Conservation (phyloP, 2,329 filamentous ascomycete species). For the Paecilomyces formosus region DNA sequence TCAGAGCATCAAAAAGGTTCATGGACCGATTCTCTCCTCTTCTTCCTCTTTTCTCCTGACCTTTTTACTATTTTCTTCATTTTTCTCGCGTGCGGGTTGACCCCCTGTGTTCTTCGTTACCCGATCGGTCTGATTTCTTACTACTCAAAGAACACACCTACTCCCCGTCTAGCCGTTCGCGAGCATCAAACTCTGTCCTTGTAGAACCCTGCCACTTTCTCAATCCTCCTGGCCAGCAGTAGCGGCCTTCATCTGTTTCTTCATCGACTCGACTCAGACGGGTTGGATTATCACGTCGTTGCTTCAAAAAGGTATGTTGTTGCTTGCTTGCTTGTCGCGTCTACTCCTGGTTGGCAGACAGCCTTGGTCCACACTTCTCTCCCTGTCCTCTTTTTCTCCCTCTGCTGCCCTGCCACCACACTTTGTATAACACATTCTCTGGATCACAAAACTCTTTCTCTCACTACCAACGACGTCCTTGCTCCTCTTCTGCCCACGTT, state of each 20-base stretch:
- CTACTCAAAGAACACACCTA: conserved; percentile 12
- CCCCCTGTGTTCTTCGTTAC: conserved; percentile 1
- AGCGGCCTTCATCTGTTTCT: neutral
- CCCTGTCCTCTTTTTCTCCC: neutral
- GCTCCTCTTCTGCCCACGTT: neutral
- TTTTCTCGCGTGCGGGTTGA: neutral
- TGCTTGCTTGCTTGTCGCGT: conserved; percentile 10
- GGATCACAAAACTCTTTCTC: neutral
- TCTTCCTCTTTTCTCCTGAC: neutral
- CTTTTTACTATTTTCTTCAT: neutral
- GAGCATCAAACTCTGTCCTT: conserved; percentile 10
- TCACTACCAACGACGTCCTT: neutral
- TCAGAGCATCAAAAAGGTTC: neutral
- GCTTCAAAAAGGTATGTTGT: conserved; percentile 14
- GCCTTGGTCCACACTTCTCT: neutral
- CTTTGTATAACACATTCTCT: neutral
- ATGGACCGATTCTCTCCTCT: neutral
- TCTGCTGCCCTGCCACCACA: neutral
- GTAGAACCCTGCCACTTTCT: neutral
- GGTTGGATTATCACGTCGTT: neutral
- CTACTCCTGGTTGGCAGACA: neutral
- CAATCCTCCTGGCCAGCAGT: neutral
- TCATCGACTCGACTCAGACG: conserved; percentile 2
- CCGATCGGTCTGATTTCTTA: conserved; percentile 2
- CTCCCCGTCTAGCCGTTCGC: conserved; percentile 20